A percentile compares a stretch with the other conserved stretches of the same genome.
phyloP scores from a whole-genome alignment of 179 eudicot genomes.

The Nepenthes alata region DNA sequence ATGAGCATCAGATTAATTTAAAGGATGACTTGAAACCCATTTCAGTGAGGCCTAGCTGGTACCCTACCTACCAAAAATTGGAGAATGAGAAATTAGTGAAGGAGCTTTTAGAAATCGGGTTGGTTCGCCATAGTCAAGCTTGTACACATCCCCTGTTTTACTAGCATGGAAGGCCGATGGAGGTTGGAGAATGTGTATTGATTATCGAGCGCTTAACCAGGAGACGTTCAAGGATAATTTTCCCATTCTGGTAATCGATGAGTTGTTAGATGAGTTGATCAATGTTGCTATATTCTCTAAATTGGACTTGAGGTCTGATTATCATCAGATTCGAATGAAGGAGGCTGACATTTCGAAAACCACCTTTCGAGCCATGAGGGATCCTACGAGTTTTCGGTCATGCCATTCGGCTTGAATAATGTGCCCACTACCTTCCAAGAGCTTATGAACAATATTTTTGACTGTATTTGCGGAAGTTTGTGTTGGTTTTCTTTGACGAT shows the following conservation, averaged over 20 bases:
- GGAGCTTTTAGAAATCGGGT: too few relatives aligned
- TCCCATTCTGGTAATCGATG: slow-evolving; percentile 4
- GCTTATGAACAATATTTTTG: slow-evolving; percentile 6
- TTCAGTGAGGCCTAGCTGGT: too few relatives aligned
- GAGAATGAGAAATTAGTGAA: too few relatives aligned
- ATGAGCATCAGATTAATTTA: too few relatives aligned
- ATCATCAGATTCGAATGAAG: neutral
- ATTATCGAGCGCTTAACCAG: neutral
- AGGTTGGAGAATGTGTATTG: neutral
- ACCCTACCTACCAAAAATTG: too few relatives aligned
- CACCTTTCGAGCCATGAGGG: slow-evolving; percentile 1
- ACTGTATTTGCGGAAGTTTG: neutral
- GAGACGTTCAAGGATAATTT: slow-evolving; percentile 1
- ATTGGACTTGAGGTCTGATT: slow-evolving; percentile 4
- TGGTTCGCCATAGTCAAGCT: neutral
- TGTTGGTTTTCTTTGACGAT: slow-evolving; percentile 13
- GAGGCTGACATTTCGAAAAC: neutral
- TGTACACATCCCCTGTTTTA: neutral
- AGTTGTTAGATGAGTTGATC: slow-evolving; percentile 1
- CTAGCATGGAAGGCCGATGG: neutral
- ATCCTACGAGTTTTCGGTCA: neutral
- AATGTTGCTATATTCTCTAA: neutral
- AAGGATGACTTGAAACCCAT: too few relatives aligned
- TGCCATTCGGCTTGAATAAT: slow-evolving; percentile 7
- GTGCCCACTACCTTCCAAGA: slow-evolving; percentile 9